Evolutionary conservation across 2,329 filamentous ascomycete species (phyloP).

Genomic region (Orbilia quercus): DNA sequence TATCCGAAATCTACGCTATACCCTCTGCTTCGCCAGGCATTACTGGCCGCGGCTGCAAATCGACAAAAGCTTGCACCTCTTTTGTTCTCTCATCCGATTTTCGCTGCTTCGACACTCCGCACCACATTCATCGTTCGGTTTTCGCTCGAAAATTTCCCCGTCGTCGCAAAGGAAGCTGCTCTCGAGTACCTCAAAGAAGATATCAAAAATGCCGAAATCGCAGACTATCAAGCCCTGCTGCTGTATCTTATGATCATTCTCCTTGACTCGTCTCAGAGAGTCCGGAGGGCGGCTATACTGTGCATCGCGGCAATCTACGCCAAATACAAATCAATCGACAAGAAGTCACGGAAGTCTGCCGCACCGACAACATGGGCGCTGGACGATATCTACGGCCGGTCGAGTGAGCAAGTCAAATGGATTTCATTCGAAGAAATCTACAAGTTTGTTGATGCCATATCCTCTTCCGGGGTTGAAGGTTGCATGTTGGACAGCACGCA

Average conservation of each 20-base stretch:
- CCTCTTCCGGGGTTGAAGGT: slow-evolving; percentile 85
- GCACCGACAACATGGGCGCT: slow-evolving; percentile 32
- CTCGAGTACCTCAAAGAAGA: slow-evolving; percentile 70
- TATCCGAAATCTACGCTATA: slow-evolving; percentile 29
- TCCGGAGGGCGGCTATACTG: slow-evolving; percentile 78
- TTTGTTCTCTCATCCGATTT: slow-evolving; percentile 57
- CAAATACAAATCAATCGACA: slow-evolving; percentile 64
- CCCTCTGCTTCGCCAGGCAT: slow-evolving; percentile 32
- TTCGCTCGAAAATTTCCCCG: slow-evolving; percentile 64
- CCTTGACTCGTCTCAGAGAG: slow-evolving; percentile 77
- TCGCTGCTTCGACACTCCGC: slow-evolving; percentile 64
- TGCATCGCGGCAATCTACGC: slow-evolving; percentile 64
- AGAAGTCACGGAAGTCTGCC: slow-evolving; percentile 35
- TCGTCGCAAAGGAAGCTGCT: slow-evolving; percentile 75
- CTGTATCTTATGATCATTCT: slow-evolving; percentile 83
- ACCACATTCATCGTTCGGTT: slow-evolving; percentile 68
- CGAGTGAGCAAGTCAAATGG: slow-evolving; percentile 67
- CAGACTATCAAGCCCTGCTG: slow-evolving; percentile 82
- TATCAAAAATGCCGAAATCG: slow-evolving; percentile 60
- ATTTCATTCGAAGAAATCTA: slow-evolving; percentile 70
- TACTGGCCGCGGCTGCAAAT: slow-evolving; percentile 44
- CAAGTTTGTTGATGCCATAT: slow-evolving; percentile 73
- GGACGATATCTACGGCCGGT: slow-evolving; percentile 59
- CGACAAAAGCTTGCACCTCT: slow-evolving; percentile 34
- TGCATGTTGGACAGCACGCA: slow-evolving; percentile 82